These are phyloP conservation scores for Oryza rufipogon DNA, from an alignment of 176 grass and related monocot species.

Conservation along the genomic window DNA sequence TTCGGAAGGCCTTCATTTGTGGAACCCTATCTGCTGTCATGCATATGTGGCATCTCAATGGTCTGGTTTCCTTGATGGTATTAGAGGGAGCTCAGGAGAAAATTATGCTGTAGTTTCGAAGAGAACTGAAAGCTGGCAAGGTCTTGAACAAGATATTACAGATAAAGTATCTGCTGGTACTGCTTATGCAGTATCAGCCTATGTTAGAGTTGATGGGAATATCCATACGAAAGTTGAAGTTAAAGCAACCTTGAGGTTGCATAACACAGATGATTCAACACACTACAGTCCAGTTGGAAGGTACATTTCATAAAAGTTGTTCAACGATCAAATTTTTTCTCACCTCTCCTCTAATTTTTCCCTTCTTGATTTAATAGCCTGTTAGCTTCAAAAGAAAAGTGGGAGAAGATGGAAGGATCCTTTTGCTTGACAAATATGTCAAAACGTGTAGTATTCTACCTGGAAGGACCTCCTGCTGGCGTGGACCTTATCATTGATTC, in stretches of 20 bases:
- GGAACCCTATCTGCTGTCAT: slow-evolving; percentile 67
- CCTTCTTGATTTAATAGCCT: slow-evolving; percentile 45
- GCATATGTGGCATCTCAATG: slow-evolving; percentile 88
- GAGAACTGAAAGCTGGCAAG: slow-evolving; percentile 83
- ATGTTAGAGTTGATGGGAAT: slow-evolving; percentile 72
- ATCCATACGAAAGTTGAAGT: slow-evolving; percentile 58
- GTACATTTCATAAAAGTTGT: slow-evolving; percentile 51
- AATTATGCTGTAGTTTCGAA: slow-evolving; percentile 87
- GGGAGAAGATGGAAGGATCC: slow-evolving; percentile 94
- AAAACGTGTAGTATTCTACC: slow-evolving; percentile 77
- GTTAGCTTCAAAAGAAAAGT: slow-evolving; percentile 59
- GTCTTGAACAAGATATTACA: slow-evolving; percentile 88
- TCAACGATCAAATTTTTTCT: slow-evolving; percentile 25
- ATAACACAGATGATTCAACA: slow-evolving; percentile 60
- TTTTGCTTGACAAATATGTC: slow-evolving; percentile 76
- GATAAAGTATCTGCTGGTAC: slow-evolving; percentile 57
- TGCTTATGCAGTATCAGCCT: slow-evolving; percentile 57
- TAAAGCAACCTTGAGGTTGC: slow-evolving; percentile 70
- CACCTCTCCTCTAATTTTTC: background rate
- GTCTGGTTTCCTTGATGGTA: slow-evolving; percentile 80
- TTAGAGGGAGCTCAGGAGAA: slow-evolving; percentile 71
- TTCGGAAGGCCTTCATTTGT: slow-evolving; percentile 67
- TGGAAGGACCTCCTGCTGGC: slow-evolving; percentile 87
- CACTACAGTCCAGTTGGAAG: slow-evolving; percentile 68
- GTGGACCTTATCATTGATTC: slow-evolving; percentile 83